Evolutionary conservation across 495 filamentous ascomycete genomes (phyloP), one percentile per base, ranked within the genome.

Genomic region (Aspergillus steynii): DNA sequence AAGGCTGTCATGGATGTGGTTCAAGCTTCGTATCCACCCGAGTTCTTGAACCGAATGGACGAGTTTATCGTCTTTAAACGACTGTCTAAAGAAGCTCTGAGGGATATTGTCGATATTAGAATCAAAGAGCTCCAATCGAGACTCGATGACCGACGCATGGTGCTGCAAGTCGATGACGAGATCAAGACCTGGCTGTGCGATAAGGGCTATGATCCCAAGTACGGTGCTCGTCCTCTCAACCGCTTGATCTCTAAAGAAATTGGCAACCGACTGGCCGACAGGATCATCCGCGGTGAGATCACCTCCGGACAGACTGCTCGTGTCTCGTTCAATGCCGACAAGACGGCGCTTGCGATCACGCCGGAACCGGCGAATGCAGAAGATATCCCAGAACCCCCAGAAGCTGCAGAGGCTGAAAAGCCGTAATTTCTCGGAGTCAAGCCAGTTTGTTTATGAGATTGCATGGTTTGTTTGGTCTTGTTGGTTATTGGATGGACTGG

Each of bases 21-120:
- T 2, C 77, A 88, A 14, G 61, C 76, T 66, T 79, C 78, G 10
- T 97, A 97, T 70, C 83, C 93, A 5, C 95, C 96, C 12, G 94
- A 98, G 70, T 99, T 98, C 80, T 82, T 98, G 56, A 98, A 99
- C 74, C 86, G 95, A 6, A 91, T 98, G 56, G 95, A 98, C 74
- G 93, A 96, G 56, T 97, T 98, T 77, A 97, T 97, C 73, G 80
- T 98, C 68, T 98, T 98, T 83, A 90, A 89, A 69, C 85, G 93
- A 8, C 84, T 97, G 2, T 92, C 90, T 0, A 77, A 81, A 25
- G 80, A 83, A 28, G 92, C 95, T 50, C 84, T 98, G 29, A 80
- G 92, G 6, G 95, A 96, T 66, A 98, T 98, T 56, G 92, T 97
- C 53, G 91, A 97, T 65, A 97, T 98, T 59, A 85, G 95, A 54